Conservation (phyloP, 768 basidiomycete species). For the Tylopilus intermedius region DNA sequence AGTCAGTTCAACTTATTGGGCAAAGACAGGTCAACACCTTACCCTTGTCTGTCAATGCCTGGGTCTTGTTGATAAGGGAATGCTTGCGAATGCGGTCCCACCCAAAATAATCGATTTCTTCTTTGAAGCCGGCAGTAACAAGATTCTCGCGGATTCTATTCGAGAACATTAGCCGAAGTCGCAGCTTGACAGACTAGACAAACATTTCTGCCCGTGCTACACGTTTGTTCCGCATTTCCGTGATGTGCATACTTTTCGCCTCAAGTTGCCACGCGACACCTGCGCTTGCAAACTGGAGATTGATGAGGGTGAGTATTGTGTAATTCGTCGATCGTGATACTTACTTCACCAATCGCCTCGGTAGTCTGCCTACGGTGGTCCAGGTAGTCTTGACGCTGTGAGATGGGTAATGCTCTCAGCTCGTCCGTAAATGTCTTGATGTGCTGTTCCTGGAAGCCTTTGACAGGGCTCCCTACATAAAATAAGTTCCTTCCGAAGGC, state of each 20-base stretch:
- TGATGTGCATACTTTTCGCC: constrained; percentile 16
- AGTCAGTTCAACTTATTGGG: constrained; percentile 4
- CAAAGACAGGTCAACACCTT: neutral
- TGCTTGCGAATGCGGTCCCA: constrained; percentile 31
- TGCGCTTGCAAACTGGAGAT: constrained; percentile 21
- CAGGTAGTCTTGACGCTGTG: constrained; percentile 19
- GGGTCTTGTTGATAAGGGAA: constrained; percentile 25
- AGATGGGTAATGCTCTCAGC: constrained; percentile 7
- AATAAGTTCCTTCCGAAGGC: constrained; percentile 3
- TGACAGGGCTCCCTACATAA: constrained; percentile 12
- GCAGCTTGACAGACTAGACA: constrained; percentile 1
- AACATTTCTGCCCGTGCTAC: constrained; percentile 25
- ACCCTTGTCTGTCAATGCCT: constrained; percentile 22
- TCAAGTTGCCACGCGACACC: constrained; percentile 25
- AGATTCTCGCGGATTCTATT: constrained; percentile 20
- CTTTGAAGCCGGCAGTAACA: constrained; percentile 17
- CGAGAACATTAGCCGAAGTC: constrained; percentile 5
- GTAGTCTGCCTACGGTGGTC: constrained; percentile 12
- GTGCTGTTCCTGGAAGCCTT: constrained; percentile 22
- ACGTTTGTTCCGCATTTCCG: constrained; percentile 21
- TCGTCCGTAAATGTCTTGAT: constrained; percentile 16
- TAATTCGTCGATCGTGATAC: neutral
- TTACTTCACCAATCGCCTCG: constrained; percentile 9
- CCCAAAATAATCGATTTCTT: constrained; percentile 28
- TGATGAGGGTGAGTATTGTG: constrained; percentile 6